phyloP scores from a whole-genome alignment of 331 rosid species.

The Pyrus hybrid region DNA sequence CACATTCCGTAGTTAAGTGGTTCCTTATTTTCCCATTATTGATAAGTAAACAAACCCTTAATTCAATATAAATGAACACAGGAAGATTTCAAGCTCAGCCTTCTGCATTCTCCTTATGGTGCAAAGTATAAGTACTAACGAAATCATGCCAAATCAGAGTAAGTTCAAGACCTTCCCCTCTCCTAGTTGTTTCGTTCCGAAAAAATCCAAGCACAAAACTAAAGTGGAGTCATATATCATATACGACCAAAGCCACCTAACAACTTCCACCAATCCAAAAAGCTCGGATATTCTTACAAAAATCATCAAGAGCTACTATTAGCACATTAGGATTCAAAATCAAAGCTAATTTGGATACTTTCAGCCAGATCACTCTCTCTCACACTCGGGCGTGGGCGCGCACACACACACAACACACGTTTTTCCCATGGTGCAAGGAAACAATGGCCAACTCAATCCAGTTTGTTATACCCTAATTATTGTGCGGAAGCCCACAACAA shows the following conservation, averaged over 20 bases:
- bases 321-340: not conserved
- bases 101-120: not conserved
- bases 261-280: not conserved
- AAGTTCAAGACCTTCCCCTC: not conserved
- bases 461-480: not conserved
- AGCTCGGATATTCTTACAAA: not conserved
- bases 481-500: too few relatives aligned
- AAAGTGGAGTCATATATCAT: not conserved
- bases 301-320: not conserved
- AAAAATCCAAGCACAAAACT: not conserved
- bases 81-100: not conserved
- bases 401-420: not conserved
- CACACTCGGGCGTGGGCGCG: fast-evolving
- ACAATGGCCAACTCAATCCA: not conserved
- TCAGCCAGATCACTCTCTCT: too few relatives aligned
- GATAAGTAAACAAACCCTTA: too few relatives aligned
- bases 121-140: not conserved
- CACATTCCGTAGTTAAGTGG: too few relatives aligned
- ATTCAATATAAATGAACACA: not conserved
- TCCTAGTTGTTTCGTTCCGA: not conserved
- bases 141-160: not conserved
- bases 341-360: not conserved
- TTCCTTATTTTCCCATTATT: too few relatives aligned
- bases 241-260: not conserved
- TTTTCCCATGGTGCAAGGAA: not conserved